phyloP scores from a whole-genome alignment of 148 eudicot species.

The Vaccinium macrocarpon region DNA sequence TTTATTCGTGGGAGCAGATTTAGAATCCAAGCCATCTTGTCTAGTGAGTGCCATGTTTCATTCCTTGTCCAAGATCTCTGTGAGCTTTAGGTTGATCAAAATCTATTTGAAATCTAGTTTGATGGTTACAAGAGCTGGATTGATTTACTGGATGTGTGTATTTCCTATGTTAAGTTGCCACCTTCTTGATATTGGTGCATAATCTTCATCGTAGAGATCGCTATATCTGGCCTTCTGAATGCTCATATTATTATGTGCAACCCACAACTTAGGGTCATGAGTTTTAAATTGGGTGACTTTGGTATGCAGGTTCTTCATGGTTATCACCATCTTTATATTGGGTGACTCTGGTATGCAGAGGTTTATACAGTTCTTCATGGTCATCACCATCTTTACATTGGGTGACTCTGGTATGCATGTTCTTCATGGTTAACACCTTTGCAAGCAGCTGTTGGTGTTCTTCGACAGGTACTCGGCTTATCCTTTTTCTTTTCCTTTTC shows the following conservation, averaged over 20 bases:
- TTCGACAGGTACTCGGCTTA: slow-evolving; percentile 49
- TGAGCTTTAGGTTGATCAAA: not conserved
- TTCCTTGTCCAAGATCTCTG: not conserved
- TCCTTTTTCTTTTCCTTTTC: not conserved
- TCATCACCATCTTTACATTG: not conserved
- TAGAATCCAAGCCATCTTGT: not conserved
- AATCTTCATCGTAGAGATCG: not conserved
- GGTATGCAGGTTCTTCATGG: not conserved
- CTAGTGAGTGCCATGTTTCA: not conserved
- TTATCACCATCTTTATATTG: not conserved
- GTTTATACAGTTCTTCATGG: not conserved
- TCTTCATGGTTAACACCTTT: slow-evolving; percentile 70
- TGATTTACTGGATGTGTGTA: not conserved
- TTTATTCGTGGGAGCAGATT: not conserved
- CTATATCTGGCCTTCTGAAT: not conserved
- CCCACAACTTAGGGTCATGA: not conserved
- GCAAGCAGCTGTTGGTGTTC: slow-evolving; percentile 83
- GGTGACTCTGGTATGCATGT: slow-evolving; percentile 36
- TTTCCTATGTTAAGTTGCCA: not conserved
- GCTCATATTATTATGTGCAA: not conserved
- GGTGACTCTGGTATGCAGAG: slow-evolving; percentile 43
- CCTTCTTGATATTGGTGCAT: not conserved
- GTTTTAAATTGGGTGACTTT: not conserved
- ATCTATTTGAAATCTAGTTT: not conserved
- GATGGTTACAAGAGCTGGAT: not conserved